These are phyloP conservation scores for Colletotrichum lindemuthianum DNA, from an alignment of 2,329 filamentous ascomycete species.

Conservation along the genomic window DNA sequence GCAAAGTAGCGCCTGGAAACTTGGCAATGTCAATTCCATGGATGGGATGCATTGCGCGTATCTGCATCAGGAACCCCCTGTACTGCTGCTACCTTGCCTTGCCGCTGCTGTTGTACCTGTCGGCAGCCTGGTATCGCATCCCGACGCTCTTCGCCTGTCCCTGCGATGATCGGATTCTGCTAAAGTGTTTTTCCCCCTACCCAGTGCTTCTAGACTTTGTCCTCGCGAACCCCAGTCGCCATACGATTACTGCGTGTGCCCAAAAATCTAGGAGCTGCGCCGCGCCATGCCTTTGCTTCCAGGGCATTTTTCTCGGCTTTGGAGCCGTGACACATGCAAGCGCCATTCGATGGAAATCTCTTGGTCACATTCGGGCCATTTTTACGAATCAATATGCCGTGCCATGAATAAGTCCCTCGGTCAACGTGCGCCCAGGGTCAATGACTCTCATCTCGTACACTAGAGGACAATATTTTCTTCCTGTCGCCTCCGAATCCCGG, in stretches of 20 bases:
- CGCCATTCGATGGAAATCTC: background rate
- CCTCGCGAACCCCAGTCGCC: background rate
- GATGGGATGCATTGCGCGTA: slow-evolving; percentile 34
- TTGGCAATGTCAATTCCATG: slow-evolving; percentile 15
- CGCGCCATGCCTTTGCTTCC: background rate
- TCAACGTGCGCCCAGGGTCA: background rate
- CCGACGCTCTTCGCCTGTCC: slow-evolving; percentile 23
- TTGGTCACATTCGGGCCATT: slow-evolving; percentile 12
- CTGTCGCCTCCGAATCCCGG: slow-evolving; percentile 2
- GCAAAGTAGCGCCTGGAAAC: slow-evolving; percentile 20
- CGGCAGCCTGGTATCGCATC: background rate
- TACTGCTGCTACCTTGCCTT: slow-evolving; percentile 3
- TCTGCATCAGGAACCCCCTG: slow-evolving; percentile 28
- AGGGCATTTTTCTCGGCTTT: slow-evolving; percentile 20
- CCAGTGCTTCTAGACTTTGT: slow-evolving; percentile 13
- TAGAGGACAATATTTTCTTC: slow-evolving; percentile 16
- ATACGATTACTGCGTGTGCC: background rate
- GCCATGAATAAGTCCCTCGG: background rate
- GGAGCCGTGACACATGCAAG: slow-evolving; percentile 26
- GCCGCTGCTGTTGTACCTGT: too few relatives aligned
- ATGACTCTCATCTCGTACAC: slow-evolving; percentile 7
- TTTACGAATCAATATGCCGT: slow-evolving; percentile 6
- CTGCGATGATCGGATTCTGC: slow-evolving; percentile 35
- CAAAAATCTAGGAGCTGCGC: too few relatives aligned
- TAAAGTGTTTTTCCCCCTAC: slow-evolving; percentile 16